These are phyloP conservation scores for Colletotrichum sp. DNA, from an alignment of 2,329 filamentous ascomycete species.

Conservation along the genomic window DNA sequence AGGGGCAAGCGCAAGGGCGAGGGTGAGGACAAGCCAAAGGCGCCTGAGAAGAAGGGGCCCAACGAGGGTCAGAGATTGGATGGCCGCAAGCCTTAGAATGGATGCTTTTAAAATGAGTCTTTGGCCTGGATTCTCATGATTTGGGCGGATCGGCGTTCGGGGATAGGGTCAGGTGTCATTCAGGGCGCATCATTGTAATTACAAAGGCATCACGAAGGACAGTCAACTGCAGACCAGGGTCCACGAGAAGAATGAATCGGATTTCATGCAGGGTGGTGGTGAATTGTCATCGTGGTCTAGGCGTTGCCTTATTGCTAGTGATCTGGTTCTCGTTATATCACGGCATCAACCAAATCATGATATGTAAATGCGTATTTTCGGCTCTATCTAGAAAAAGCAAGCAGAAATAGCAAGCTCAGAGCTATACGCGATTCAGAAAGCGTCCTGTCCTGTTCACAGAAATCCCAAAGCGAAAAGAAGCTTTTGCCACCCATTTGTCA, in stretches of 20 bases:
- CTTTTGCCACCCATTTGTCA: neutral
- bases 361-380: neutral
- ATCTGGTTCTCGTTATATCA: neutral
- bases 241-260: neutral
- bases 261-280: neutral
- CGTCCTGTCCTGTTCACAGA: neutral
- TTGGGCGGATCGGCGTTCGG: constrained; percentile 11
- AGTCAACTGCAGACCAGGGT: neutral
- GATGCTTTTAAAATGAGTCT: neutral
- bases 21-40: constrained; percentile 50
- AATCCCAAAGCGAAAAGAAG: neutral
- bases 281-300: neutral
- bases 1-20: constrained; percentile 75
- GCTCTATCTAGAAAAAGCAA: neutral
- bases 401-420: neutral
- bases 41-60: constrained; percentile 50
- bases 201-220: neutral
- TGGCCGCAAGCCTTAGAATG: constrained; percentile 36
- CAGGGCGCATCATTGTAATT: constrained; percentile 16
- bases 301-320: neutral
- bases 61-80: constrained; percentile 50
- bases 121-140: neutral
- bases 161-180: constrained; percentile 4
- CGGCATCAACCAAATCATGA: neutral
- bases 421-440: neutral